Percentiles rank a stretch among this genome's conserved stretches.
phyloP scores from a whole-genome alignment of 2,329 filamentous ascomycete genomes.

The Alternaria hordeiaustralica region DNA sequence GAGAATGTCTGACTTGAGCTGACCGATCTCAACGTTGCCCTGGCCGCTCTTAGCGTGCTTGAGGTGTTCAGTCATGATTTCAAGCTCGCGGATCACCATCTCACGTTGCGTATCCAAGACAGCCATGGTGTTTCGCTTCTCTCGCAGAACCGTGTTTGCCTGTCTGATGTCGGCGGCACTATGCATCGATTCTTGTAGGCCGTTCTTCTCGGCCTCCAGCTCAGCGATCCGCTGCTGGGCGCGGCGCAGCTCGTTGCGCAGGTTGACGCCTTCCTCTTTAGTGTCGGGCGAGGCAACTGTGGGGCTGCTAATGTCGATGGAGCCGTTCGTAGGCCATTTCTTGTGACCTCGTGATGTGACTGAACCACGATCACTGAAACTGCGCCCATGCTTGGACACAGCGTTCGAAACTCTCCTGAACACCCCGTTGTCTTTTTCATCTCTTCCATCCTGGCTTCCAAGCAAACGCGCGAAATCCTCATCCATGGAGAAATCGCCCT shows the following conservation, averaged over 20 bases:
- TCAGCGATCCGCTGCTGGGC: conserved; percentile 87
- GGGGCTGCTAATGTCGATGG: conserved; percentile 71
- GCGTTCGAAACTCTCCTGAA: conserved; percentile 90
- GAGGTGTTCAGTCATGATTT: conserved; percentile 86
- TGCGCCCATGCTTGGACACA: conserved; percentile 84
- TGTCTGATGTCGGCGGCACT: conserved; percentile 70
- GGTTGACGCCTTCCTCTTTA: conserved; percentile 53
- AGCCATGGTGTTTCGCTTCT: conserved; percentile 95
- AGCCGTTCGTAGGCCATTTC: conserved; percentile 52
- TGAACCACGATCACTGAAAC: conserved; percentile 70
- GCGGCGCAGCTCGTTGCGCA: conserved; percentile 76
- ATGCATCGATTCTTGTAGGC: conserved; percentile 60
- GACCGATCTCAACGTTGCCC: conserved; percentile 78
- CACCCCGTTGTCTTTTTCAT: conserved; percentile 57
- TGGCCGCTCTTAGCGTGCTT: conserved; percentile 82
- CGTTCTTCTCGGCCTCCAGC: conserved; percentile 78
- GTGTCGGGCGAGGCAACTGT: conserved; percentile 64
- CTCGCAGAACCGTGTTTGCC: conserved; percentile 84
- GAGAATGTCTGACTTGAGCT: conserved; percentile 68
- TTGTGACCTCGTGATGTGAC: conserved; percentile 44
- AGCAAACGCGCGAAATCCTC: conserved; percentile 93
- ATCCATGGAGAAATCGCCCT: conserved; percentile 90
- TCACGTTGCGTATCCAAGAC: conserved; percentile 93
- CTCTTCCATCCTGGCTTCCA: conserved; percentile 69
- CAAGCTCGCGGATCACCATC: conserved; percentile 90